phyloP scores from a whole-genome alignment of 352 stramenopile species.

The Globisporangium megalacanthum region DNA sequence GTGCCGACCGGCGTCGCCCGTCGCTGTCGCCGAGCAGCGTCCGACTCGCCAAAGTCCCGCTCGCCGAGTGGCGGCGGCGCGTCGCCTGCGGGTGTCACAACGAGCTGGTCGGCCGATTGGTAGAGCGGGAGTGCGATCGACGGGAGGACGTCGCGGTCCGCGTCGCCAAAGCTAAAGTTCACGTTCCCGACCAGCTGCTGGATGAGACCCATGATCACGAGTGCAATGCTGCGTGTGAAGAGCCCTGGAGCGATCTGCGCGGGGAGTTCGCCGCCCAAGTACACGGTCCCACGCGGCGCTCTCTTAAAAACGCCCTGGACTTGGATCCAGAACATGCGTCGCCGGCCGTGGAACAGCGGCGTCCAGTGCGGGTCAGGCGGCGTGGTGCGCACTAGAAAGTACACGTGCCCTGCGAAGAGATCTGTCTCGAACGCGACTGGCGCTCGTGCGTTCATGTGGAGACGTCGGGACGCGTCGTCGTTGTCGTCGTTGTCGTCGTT shows the following conservation, averaged over 20 bases:
- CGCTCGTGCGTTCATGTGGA: conserved; percentile 53
- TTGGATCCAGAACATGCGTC: conserved; percentile 86
- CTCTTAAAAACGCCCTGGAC: conserved; percentile 83
- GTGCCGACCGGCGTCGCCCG: conserved; percentile 43
- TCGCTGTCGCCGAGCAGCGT: conserved; percentile 30
- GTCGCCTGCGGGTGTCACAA: conserved; percentile 51
- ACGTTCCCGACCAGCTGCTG: conserved; percentile 55
- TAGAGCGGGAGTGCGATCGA: conserved; percentile 71
- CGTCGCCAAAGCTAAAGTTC: conserved; percentile 67
- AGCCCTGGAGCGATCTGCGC: conserved; percentile 53
- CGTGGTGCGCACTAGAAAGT: conserved; percentile 78
- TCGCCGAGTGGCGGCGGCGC: conserved; percentile 45
- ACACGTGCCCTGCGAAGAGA: conserved; percentile 69
- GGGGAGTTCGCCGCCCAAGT: conserved; percentile 70
- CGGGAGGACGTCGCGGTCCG: conserved; percentile 32
- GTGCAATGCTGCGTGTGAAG: conserved; percentile 70
- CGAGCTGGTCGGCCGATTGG: conserved; percentile 79
- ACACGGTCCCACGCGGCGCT: conserved; percentile 45
- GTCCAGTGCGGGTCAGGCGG: conserved; percentile 48
- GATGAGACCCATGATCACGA: conserved; percentile 76
- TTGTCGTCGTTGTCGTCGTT: background rate
- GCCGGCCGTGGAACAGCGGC: conserved; percentile 52
- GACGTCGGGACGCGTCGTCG: conserved; percentile 1
- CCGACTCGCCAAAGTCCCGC: conserved; percentile 58
- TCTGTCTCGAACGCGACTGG: conserved; percentile 84